phyloP scores from a whole-genome alignment of 1,284 basidiomycete genomes.

The Fistulinella cinereoalba region DNA sequence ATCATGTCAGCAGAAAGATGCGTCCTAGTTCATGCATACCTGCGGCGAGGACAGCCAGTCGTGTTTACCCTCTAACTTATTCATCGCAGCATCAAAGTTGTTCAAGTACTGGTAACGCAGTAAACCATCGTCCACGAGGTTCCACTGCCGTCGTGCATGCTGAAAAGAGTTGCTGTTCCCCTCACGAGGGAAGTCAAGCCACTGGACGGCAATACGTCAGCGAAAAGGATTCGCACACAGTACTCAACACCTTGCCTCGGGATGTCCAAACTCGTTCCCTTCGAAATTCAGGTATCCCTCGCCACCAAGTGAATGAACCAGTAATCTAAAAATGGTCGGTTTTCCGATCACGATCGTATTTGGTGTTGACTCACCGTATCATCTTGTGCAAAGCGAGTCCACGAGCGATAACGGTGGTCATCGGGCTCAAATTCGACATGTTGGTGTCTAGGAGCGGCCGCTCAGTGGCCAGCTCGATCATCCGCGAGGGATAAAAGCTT shows the following conservation, averaged over 20 bases:
- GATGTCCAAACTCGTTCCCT: conserved; percentile 97
- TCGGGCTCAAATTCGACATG: conserved; percentile 88
- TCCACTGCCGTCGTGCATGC: conserved; percentile 94
- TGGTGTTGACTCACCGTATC: conserved; percentile 70
- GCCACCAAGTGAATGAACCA: conserved; percentile 91
- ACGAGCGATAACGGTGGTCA: conserved; percentile 87
- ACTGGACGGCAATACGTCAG: conserved; percentile 48
- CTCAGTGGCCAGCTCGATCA: conserved; percentile 19
- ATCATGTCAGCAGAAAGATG: conserved; percentile 7
- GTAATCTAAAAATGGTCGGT: conserved; percentile 51
- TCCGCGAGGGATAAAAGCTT: conserved; percentile 25
- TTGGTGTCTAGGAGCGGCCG: conserved; percentile 69
- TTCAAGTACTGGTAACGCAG: conserved; percentile 93
- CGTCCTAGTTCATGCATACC: conserved; percentile 38
- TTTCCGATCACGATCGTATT: not conserved
- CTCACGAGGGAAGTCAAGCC: conserved; percentile 97
- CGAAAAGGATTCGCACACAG: not conserved
- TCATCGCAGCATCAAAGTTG: conserved; percentile 94
- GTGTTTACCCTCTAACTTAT: conserved; percentile 75
- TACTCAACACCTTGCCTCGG: conserved; percentile 62
- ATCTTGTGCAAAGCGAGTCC: conserved; percentile 95
- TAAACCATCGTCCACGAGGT: conserved; percentile 82
- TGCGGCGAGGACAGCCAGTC: conserved; percentile 85
- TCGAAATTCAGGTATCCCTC: conserved; percentile 98
- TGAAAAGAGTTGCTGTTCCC: conserved; percentile 96